Evolutionary conservation across 164 flowering plant species (phyloP).

Genomic region (Umbilicus rupestris): DNA sequence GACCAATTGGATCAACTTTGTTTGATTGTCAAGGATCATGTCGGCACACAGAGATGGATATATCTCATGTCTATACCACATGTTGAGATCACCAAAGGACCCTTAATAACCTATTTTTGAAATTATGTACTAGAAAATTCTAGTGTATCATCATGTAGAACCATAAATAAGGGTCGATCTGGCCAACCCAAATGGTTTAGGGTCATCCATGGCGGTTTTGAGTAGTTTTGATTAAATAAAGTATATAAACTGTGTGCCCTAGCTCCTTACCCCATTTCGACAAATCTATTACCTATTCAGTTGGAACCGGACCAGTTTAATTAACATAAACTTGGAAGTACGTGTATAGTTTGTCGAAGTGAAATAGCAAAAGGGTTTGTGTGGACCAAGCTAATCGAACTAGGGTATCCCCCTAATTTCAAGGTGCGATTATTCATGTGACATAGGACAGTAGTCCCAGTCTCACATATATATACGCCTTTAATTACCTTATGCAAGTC

Average conservation of each 20-base stretch:
- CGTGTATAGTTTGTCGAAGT: background rate
- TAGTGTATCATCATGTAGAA: too few relatives aligned
- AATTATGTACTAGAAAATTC: too few relatives aligned
- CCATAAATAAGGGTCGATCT: background rate
- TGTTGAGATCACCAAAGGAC: too few relatives aligned
- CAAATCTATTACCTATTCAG: background rate
- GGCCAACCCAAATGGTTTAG: too few relatives aligned
- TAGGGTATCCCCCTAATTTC: background rate
- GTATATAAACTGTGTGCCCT: background rate
- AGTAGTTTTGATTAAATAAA: background rate
- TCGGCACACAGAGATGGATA: background rate
- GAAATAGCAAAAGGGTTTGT: background rate
- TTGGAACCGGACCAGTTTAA: background rate
- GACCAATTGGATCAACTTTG: background rate
- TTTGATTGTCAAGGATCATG: background rate
- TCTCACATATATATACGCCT: background rate
- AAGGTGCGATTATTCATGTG: conserved; percentile 5
- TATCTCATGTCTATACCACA: too few relatives aligned
- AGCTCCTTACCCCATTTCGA: background rate
- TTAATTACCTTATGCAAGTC: background rate
- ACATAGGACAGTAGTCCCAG: background rate
- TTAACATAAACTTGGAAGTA: background rate
- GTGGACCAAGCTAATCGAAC: background rate
- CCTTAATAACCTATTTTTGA: too few relatives aligned
- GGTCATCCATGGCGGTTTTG: too few relatives aligned